Conservation (phyloP, 2,329 filamentous ascomycete species). For the Cryphonectria parasitica region DNA sequence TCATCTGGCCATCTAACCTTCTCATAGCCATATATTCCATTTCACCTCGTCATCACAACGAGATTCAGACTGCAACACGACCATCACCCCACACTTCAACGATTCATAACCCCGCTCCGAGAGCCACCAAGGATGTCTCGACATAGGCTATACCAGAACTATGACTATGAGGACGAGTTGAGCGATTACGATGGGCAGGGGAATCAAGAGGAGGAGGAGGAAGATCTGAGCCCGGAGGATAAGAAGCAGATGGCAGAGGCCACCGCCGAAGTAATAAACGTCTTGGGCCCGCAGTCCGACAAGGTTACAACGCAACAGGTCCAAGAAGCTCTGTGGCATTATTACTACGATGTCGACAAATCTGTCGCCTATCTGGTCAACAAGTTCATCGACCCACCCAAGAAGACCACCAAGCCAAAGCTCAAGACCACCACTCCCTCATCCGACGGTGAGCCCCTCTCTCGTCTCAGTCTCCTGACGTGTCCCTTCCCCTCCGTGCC, state of each 20-base stretch:
- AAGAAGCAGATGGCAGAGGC: slow-evolving; percentile 61
- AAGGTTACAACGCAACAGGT: slow-evolving; percentile 70
- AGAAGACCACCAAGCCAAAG: slow-evolving; percentile 45
- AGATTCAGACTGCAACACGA: neutral
- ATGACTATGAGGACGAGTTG: slow-evolving; percentile 56
- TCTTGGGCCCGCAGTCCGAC: slow-evolving; percentile 62
- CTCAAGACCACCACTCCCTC: slow-evolving; percentile 42
- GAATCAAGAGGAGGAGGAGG: slow-evolving; percentile 50
- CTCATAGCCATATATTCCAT: neutral
- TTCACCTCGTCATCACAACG: neutral
- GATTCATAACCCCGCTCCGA: neutral
- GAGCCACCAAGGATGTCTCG: slow-evolving; percentile 46
- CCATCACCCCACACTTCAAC: slow-evolving; percentile 8
- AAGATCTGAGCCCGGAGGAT: slow-evolving; percentile 54
- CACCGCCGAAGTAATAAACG: slow-evolving; percentile 67
- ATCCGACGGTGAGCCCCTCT: slow-evolving; percentile 33
- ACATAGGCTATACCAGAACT: slow-evolving; percentile 51
- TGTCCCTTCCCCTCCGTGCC: slow-evolving; percentile 16
- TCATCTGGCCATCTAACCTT: neutral
- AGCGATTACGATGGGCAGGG: slow-evolving; percentile 53
- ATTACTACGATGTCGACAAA: slow-evolving; percentile 92
- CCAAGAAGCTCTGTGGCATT: slow-evolving; percentile 90
- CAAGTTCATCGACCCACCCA: slow-evolving; percentile 54
- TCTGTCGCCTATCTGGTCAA: slow-evolving; percentile 78
- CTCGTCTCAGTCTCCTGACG: slow-evolving; percentile 16